phyloP scores from a whole-genome alignment of 345 rosid genomes.

The Durio zibethinus region DNA sequence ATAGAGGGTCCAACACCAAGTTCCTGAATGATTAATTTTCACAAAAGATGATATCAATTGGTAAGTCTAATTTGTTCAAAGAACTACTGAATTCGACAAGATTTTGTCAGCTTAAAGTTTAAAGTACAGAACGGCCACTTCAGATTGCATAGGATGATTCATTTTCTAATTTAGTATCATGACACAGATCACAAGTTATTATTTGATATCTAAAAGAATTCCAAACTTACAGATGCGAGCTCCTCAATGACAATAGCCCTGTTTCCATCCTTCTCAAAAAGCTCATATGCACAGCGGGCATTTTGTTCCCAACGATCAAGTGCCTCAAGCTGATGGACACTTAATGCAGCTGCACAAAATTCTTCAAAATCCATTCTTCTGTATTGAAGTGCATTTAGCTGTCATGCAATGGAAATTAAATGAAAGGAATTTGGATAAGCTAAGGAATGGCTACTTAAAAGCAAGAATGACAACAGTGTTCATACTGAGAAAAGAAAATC shows the following conservation, averaged over 20 bases:
- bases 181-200: background rate
- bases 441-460: conserved; percentile 8
- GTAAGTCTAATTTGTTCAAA: background rate
- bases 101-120: background rate
- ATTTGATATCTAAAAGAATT: background rate
- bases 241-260: conserved; percentile 83
- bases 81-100: background rate
- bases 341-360: conserved; percentile 91
- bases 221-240: conserved; percentile 68
- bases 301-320: conserved; percentile 85
- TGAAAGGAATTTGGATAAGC: conserved; percentile 10
- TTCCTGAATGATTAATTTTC: conserved; percentile 54
- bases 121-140: background rate
- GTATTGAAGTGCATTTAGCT: conserved; percentile 83
- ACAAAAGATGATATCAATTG: background rate
- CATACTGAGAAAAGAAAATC: conserved; percentile 72
- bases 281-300: conserved; percentile 77
- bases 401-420: conserved; percentile 27
- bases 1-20: conserved; percentile 90
- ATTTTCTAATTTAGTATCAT: background rate
- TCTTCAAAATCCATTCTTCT: conserved; percentile 94
- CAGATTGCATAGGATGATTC: background rate
- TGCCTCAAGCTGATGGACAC: conserved; percentile 92
- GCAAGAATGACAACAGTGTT: conserved; percentile 8
- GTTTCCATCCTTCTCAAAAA: conserved; percentile 90